A percentile compares a stretch with the other conserved stretches of the same genome.
Conservation (phyloP, 331 rosid genomes). For the Malus hybrid region DNA sequence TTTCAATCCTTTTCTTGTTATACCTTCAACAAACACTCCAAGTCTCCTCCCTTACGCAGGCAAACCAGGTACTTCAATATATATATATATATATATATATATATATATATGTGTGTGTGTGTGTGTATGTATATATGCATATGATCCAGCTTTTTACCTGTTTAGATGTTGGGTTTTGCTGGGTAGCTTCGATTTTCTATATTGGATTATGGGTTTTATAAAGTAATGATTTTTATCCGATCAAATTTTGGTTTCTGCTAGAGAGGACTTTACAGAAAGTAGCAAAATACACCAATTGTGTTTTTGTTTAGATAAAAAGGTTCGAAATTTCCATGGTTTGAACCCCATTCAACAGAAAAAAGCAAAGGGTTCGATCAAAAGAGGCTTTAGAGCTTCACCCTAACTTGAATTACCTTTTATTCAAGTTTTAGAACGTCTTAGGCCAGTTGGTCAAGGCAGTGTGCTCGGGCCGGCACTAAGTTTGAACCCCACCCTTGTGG, state of each 20-base stretch:
- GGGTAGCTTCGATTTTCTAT: slow-evolving; percentile 5
- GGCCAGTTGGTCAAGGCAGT: no score
- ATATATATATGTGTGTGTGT: no score
- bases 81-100: neutral
- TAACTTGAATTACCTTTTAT: neutral
- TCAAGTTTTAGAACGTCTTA: neutral
- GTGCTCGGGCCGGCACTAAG: no score
- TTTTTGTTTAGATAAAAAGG: neutral
- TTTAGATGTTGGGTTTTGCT: neutral
- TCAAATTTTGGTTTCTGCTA: neutral
- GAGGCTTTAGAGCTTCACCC: neutral
- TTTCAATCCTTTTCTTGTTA: slow-evolving; percentile 15
- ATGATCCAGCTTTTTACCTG: neutral
- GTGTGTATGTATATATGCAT: neutral
- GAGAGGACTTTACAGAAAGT: neutral
- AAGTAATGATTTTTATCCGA: neutral
- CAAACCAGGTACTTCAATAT: slow-evolving; percentile 30
- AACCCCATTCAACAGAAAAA: neutral
- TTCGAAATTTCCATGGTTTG: neutral
- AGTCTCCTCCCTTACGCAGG: slow-evolving; percentile 23
- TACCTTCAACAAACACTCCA: slow-evolving; percentile 17
- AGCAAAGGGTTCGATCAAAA: neutral
- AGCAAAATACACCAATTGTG: neutral
- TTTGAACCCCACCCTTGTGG: no score
- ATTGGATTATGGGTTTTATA: slow-evolving; percentile 8